phyloP scores from a whole-genome alignment of 106 monocot species.

The Dendrobium huoshanense region DNA sequence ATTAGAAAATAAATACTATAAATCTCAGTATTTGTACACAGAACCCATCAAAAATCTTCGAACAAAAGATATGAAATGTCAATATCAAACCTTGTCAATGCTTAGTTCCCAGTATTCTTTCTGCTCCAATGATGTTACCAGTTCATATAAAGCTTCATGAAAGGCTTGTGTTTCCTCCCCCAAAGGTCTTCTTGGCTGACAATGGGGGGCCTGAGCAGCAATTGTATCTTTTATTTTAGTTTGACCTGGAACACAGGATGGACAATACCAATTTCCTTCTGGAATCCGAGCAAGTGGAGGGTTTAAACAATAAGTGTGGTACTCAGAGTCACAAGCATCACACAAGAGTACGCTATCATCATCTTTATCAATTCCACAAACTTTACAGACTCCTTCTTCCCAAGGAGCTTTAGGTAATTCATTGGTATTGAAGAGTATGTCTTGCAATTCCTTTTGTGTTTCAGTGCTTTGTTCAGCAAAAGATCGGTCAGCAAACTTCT shows the following conservation, averaged over 20 bases:
- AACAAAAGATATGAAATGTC: not conserved
- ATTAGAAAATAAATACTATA: not conserved
- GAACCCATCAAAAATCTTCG: not conserved
- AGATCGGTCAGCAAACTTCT: constrained; percentile 24
- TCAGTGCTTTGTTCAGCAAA: constrained; percentile 25
- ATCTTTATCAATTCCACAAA: constrained; percentile 96
- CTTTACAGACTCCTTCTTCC: constrained; percentile 99
- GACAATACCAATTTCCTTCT: constrained; percentile 95
- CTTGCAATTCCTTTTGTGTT: constrained; percentile 31
- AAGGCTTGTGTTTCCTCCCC: constrained; percentile 43
- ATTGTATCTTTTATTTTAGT: constrained; percentile 29
- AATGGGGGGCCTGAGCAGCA: constrained; percentile 12
- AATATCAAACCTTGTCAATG: constrained; percentile 65
- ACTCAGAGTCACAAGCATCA: constrained; percentile 97
- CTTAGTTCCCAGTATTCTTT: constrained; percentile 91
- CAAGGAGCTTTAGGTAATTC: constrained; percentile 92
- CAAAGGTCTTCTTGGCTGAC: constrained; percentile 25
- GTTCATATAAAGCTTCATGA: constrained; percentile 36
- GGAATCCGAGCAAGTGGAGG: constrained; percentile 89
- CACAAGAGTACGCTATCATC: constrained; percentile 93
- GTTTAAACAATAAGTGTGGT: constrained; percentile 89
- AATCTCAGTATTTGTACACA: not conserved
- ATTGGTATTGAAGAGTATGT: constrained; percentile 31
- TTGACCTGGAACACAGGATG: constrained; percentile 54
- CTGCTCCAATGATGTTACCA: constrained; percentile 59